phyloP scores from a whole-genome alignment of 768 basidiomycete species.

The Mycena sanguinolenta region DNA sequence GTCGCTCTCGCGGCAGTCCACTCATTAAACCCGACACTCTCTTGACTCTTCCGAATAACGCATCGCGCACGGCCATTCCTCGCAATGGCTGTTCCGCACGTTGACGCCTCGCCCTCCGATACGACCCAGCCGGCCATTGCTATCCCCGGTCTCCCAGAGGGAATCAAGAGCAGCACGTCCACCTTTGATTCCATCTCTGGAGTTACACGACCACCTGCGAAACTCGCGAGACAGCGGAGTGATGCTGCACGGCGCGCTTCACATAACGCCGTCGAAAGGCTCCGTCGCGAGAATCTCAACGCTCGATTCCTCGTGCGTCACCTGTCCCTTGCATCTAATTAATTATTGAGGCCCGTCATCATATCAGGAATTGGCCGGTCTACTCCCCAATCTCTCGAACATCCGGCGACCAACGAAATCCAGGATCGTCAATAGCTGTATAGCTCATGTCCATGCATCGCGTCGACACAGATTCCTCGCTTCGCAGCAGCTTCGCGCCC shows the following conservation, averaged over 20 bases:
- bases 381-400: slow-evolving; percentile 79
- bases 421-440: slow-evolving; percentile 84
- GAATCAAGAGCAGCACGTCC: background rate
- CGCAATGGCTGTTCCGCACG: background rate
- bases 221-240: slow-evolving; percentile 50
- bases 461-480: slow-evolving; percentile 76
- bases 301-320: slow-evolving; percentile 76
- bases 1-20: slow-evolving; percentile 15
- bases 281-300: slow-evolving; percentile 81
- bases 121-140: background rate
- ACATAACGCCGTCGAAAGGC: slow-evolving; percentile 87
- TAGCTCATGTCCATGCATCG: slow-evolving; percentile 73
- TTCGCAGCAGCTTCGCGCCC: slow-evolving; percentile 70
- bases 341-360: background rate
- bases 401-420: slow-evolving; percentile 85
- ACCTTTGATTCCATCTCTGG: background rate
- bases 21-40: background rate
- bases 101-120: background rate
- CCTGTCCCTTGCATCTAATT: background rate
- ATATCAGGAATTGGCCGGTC: slow-evolving; percentile 73
- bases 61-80: background rate
- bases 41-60: background rate
- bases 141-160: background rate
- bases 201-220: background rate
- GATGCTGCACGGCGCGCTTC: slow-evolving; percentile 85